Evolutionary conservation across 345 rosid genomes (phyloP).

Genomic region (Arabidopsis suecica): DNA sequence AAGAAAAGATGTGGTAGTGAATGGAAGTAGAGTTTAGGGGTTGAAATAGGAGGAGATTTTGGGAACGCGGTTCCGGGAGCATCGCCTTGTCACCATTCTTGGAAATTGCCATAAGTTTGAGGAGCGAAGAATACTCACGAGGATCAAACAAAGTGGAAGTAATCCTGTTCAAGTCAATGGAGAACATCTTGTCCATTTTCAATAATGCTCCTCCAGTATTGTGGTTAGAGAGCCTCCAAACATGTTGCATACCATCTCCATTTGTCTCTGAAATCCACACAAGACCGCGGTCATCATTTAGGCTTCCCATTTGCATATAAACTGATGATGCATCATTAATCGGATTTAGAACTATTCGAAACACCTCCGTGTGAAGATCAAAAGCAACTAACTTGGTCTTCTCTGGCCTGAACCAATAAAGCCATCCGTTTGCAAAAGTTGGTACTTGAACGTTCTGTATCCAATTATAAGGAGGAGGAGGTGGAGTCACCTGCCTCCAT

Average conservation of each 20-base stretch:
- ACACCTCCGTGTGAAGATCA: slow-evolving; percentile 21
- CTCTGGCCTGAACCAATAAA: not conserved
- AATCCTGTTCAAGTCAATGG: too few species aligned
- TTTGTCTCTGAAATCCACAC: not conserved
- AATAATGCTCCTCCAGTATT: not conserved
- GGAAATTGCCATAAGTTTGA: too few species aligned
- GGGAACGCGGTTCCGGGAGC: too few species aligned
- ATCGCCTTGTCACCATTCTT: too few species aligned
- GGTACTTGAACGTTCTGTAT: not conserved
- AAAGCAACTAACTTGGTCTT: slow-evolving; percentile 2
- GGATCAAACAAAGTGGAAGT: too few species aligned
- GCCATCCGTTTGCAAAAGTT: slow-evolving; percentile 14
- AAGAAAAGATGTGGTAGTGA: too few species aligned
- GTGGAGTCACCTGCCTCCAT: slow-evolving; percentile 11
- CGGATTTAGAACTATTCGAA: not conserved
- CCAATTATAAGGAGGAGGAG: not conserved
- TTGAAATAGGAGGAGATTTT: too few species aligned
- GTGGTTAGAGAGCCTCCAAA: slow-evolving; percentile 17
- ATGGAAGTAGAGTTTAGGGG: too few species aligned
- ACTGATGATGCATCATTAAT: not conserved
- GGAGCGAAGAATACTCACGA: too few species aligned
- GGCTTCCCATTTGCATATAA: not conserved
- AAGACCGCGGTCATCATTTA: not conserved
- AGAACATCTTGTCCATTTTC: not conserved
- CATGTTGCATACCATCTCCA: slow-evolving; percentile 7